Percentiles rank a stretch among this genome's conserved stretches.
Conservation (phyloP, 2,329 filamentous ascomycete species). For the Botrytis fabae region DNA sequence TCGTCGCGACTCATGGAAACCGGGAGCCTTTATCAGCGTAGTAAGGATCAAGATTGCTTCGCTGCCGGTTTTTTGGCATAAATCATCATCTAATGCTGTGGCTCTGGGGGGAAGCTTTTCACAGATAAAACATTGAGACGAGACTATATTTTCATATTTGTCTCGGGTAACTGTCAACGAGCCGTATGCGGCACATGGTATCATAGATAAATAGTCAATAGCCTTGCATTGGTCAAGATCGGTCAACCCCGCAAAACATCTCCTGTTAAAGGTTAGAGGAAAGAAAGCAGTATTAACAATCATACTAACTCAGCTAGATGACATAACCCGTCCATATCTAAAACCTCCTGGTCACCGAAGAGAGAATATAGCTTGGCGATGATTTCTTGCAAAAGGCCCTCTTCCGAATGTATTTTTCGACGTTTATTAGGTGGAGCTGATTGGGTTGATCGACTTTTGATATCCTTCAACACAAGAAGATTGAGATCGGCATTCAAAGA, state of each 20-base stretch:
- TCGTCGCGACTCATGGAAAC: slow-evolving; percentile 56
- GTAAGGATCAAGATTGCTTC: slow-evolving; percentile 49
- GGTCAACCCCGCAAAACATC: slow-evolving; percentile 48
- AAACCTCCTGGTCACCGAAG: slow-evolving; percentile 42
- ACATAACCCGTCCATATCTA: slow-evolving; percentile 45
- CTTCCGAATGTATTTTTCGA: slow-evolving; percentile 39
- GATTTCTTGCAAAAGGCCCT: slow-evolving; percentile 40
- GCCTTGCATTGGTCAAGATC: slow-evolving; percentile 53
- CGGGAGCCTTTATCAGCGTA: slow-evolving; percentile 46
- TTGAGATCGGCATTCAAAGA: slow-evolving; percentile 34
- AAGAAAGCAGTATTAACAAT: neutral
- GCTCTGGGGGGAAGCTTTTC: slow-evolving; percentile 31
- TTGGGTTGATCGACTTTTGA: slow-evolving; percentile 7
- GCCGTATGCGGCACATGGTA: slow-evolving; percentile 57
- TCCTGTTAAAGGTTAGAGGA: slow-evolving; percentile 30
- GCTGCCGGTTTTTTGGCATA: slow-evolving; percentile 37
- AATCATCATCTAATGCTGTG: slow-evolving; percentile 27
- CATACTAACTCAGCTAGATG: slow-evolving; percentile 50
- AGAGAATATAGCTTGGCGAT: slow-evolving; percentile 39
- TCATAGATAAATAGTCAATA: slow-evolving; percentile 56
- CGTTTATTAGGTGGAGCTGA: slow-evolving; percentile 35
- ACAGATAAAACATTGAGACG: slow-evolving; percentile 38
- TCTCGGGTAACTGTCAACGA: slow-evolving; percentile 43
- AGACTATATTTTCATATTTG: slow-evolving; percentile 35
- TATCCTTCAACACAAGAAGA: slow-evolving; percentile 27